Conservation (phyloP, 108 stramenopile genomes). For the Pseudonitzschia delicatissima region DNA sequence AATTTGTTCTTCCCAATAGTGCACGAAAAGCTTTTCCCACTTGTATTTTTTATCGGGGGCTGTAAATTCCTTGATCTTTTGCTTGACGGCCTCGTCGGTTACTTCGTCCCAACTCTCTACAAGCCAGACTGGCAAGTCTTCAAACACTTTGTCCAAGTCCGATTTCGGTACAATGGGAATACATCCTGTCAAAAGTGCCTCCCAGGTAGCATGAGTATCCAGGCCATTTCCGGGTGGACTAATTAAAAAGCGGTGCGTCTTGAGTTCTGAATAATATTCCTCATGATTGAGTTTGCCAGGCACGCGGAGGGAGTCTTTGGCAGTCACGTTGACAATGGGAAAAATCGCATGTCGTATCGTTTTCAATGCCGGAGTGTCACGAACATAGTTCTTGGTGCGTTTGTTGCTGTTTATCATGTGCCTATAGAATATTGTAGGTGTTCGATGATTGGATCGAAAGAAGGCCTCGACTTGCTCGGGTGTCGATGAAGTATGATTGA, state of each 20-base stretch:
- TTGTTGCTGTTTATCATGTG: not conserved
- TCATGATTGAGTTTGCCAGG: slow-evolving; percentile 27
- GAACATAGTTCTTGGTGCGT: not conserved
- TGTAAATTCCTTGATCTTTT: not conserved
- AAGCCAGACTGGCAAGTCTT: slow-evolving; percentile 3
- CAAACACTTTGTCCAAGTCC: not conserved
- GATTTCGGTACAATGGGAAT: slow-evolving; percentile 3
- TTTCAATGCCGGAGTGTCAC: slow-evolving; percentile 1
- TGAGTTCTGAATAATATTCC: slow-evolving; percentile 52
- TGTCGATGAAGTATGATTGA: not conserved
- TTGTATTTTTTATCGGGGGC: not conserved
- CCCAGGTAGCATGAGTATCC: slow-evolving; percentile 14
- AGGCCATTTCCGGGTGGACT: slow-evolving; percentile 1
- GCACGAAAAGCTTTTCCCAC: slow-evolving; percentile 2
- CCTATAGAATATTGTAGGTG: not conserved
- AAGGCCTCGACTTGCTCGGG: not conserved
- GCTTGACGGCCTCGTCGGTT: not conserved
- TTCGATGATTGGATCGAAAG: slow-evolving; percentile 3
- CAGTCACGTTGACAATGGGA: not conserved
- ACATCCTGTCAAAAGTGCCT: not conserved
- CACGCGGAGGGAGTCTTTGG: slow-evolving; percentile 18
- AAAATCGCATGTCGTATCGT: not conserved
- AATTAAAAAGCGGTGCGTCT: slow-evolving; percentile 28
- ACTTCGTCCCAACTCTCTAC: slow-evolving; percentile 4
- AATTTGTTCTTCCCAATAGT: slow-evolving; percentile 5